Percentiles rank a stretch among this genome's conserved stretches.
Conservation (phyloP, 164 flowering plant species). For the Aristolochia californica region DNA sequence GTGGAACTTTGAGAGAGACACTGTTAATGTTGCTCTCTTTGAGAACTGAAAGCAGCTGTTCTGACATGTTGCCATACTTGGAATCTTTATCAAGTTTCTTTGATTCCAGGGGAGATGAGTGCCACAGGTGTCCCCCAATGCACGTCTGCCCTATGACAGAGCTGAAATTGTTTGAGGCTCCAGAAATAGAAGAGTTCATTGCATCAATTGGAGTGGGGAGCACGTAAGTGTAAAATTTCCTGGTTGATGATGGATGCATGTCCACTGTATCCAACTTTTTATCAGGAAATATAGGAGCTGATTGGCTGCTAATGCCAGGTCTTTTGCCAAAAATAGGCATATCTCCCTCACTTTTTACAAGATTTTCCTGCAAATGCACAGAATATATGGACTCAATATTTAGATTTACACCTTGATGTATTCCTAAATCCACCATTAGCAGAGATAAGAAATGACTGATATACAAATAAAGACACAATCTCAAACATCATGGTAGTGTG, state of each 20-base stretch:
- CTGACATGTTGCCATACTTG: conserved; percentile 12
- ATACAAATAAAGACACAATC: too few relatives aligned
- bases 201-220: conserved; percentile 74
- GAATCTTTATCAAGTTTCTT: conserved; percentile 24
- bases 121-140: conserved; percentile 28
- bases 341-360: conserved; percentile 24
- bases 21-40: conserved; percentile 54
- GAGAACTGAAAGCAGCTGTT: conserved; percentile 37
- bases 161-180: conserved; percentile 18
- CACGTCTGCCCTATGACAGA: conserved; percentile 21
- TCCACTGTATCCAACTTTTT: conserved; percentile 33
- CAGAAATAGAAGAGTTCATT: conserved; percentile 28
- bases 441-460: too few relatives aligned
- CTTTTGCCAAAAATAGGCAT: conserved; percentile 23
- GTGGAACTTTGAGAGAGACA: conserved; percentile 32
- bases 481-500: conserved; percentile 6
- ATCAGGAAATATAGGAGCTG: conserved; percentile 69
- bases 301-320: conserved; percentile 41
- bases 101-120: conserved; percentile 58
- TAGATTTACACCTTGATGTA: too few relatives aligned
- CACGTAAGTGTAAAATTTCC: conserved; percentile 60
- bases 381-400: too few relatives aligned
- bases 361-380: conserved; percentile 39
- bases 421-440: too few relatives aligned
- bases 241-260: conserved; percentile 31